These are phyloP conservation scores for Parathielavia appendiculata DNA, from an alignment of 495 filamentous ascomycete species.

Conservation along the genomic window DNA sequence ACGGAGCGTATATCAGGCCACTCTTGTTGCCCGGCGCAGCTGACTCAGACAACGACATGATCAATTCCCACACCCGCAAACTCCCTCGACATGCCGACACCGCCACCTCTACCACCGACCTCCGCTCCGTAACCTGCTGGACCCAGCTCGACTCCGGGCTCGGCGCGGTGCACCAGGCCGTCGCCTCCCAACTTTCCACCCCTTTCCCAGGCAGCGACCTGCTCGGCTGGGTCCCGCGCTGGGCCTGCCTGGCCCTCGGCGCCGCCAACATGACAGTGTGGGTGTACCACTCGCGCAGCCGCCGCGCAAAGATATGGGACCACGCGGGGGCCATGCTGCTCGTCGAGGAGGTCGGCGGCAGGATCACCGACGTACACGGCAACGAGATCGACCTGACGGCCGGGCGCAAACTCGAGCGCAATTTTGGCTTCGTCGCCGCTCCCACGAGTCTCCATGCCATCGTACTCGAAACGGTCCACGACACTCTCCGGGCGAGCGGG, in stretches of 20 bases:
- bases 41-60: neutral
- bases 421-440: conserved; percentile 48
- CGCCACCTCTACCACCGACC: conserved; percentile 30
- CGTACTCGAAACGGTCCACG: conserved; percentile 34
- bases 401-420: conserved; percentile 43
- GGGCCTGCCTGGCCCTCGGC: conserved; percentile 55
- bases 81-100: conserved; percentile 26
- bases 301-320: conserved; percentile 65
- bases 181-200: conserved; percentile 46
- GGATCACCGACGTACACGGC: conserved; percentile 58
- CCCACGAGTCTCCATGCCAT: conserved; percentile 31
- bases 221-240: conserved; percentile 60
- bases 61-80: neutral
- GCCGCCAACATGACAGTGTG: conserved; percentile 58
- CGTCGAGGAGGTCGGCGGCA: conserved; percentile 59
- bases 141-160: conserved; percentile 38
- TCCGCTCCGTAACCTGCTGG: conserved; percentile 39
- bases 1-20: conserved; percentile 51
- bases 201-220: conserved; percentile 52
- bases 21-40: conserved; percentile 29
- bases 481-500: conserved; percentile 29
- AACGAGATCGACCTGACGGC: conserved; percentile 44
- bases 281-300: conserved; percentile 48
- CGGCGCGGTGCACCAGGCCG: conserved; percentile 40
- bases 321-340: conserved; percentile 66